Evolutionary conservation across 306 rosid genomes (phyloP), one percentile per base, ranked within the genome.

Genomic region (Oxytropis ochrocephala): DNA sequence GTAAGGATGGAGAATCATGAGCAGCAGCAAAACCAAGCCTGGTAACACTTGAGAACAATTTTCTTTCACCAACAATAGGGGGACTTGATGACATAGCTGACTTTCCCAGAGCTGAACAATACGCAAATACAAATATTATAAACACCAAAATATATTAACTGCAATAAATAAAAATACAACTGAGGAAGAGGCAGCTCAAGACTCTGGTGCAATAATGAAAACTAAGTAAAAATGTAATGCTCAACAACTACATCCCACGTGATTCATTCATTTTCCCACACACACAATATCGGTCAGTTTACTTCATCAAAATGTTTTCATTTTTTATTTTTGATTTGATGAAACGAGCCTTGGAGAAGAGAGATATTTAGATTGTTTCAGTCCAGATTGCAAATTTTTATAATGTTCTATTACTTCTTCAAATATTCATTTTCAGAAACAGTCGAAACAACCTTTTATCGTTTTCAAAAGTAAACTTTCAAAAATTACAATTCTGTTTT

Each of bases 21-120:
- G 50, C 97, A 24, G 98, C 97, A 56, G 97, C 97, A 71, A 90
- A 94, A 66, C 98, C 98, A 58, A 90, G 92, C 80, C 73, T 84
- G 1, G 98, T 88, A 57, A 94, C 98, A 51, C 68, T 94, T 10
- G 97, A 94, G 69, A 94, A 94, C 57, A 87, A 85, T 50, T 69
- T 83, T 77, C 95, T 83, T 76, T 83, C 97, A 55, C 86, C 95
- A 53, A 84, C 85, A 78, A 85, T 50, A 0, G 96, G 91, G 47
- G 96, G 83, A 75, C 98, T 93, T 3, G 94, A 81, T 33, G 97
- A 83, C 30, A 43, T 58, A 11, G 84, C 46, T 53, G 94, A 76
- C 78, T 77, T 90, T 70, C 97, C 97, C 83, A 94, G 82, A 64
- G 97, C 98, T 94, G 73, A 72, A 72, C 53, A 69, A 48, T 49